Evolutionary conservation across 176 grass and related monocot species (phyloP).

Genomic region (Oryza glaberrima): DNA sequence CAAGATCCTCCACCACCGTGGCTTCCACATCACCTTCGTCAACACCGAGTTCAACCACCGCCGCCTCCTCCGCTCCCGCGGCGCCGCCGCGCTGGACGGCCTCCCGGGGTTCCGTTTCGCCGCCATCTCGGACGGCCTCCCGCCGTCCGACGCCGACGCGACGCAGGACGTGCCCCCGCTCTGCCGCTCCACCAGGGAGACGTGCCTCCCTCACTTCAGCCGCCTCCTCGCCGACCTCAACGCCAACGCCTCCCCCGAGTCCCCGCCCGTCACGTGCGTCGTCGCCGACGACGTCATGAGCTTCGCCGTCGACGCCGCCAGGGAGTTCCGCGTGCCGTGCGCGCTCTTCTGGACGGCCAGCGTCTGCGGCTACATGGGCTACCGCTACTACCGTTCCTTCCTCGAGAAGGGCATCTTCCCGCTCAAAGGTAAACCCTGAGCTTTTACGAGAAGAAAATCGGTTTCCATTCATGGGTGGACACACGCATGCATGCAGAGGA

Average conservation of each 20-base stretch:
- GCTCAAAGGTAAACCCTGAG: constrained; percentile 43
- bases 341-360: constrained; percentile 58
- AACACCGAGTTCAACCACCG: constrained; percentile 71
- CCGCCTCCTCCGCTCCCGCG: constrained; percentile 48
- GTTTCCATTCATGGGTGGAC: background rate
- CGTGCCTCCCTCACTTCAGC: constrained; percentile 38
- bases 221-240: constrained; percentile 38
- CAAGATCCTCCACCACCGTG: constrained; percentile 63
- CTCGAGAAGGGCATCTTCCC: constrained; percentile 59
- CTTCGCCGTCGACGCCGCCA: constrained; percentile 49
- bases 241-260: background rate
- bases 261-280: constrained; percentile 58
- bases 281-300: constrained; percentile 50
- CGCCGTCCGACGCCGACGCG: constrained; percentile 43
- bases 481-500: constrained; percentile 34
- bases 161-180: constrained; percentile 49
- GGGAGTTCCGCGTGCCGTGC: constrained; percentile 44
- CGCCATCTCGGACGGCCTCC: constrained; percentile 62
- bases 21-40: constrained; percentile 75
- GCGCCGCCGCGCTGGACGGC: constrained; percentile 11
- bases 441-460: background rate
- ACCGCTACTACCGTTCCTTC: constrained; percentile 43
- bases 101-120: constrained; percentile 50
- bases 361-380: constrained; percentile 48
- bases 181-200: constrained; percentile 36